Percentiles rank a stretch among this genome's conserved stretches.
Conservation (phyloP, 495 filamentous ascomycete genomes). For the Glarea lozoyensis region DNA sequence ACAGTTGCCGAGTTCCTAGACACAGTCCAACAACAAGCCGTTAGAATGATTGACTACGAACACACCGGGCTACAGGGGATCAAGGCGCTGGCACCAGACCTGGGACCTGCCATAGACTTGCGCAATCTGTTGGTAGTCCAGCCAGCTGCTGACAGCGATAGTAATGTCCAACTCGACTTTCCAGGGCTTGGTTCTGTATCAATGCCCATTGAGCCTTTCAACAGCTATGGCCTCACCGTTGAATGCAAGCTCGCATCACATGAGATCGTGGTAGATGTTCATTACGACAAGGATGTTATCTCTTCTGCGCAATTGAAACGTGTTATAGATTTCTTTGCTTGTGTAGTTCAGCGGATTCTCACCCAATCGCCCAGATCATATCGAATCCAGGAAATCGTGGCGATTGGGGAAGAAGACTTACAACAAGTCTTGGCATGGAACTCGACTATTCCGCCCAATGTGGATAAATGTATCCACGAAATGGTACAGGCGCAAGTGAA, state of each 20-base stretch:
- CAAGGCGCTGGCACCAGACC: not conserved
- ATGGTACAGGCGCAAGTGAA: not conserved
- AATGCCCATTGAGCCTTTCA: not conserved
- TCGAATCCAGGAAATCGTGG: not conserved
- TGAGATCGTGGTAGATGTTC: not conserved
- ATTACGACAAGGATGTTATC: not conserved
- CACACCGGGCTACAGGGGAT: not conserved
- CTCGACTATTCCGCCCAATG: not conserved
- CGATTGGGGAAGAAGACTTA: not conserved
- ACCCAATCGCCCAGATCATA: not conserved
- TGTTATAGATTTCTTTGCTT: not conserved
- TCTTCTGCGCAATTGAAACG: not conserved
- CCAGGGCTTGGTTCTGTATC: not conserved
- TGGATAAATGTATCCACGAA: not conserved
- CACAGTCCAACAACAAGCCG: not conserved
- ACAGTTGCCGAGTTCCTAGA: not conserved
- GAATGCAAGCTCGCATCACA: not conserved
- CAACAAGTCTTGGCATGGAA: not conserved
- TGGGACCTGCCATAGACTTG: not conserved
- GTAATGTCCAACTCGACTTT: not conserved
- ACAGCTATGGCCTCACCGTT: not conserved
- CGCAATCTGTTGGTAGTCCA: not conserved
- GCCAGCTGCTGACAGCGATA: not conserved
- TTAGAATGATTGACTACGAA: not conserved
- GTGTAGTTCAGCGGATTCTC: not conserved